These are phyloP conservation scores for Zalerion maritima DNA, from an alignment of 495 filamentous ascomycete species.

Conservation along the genomic window DNA sequence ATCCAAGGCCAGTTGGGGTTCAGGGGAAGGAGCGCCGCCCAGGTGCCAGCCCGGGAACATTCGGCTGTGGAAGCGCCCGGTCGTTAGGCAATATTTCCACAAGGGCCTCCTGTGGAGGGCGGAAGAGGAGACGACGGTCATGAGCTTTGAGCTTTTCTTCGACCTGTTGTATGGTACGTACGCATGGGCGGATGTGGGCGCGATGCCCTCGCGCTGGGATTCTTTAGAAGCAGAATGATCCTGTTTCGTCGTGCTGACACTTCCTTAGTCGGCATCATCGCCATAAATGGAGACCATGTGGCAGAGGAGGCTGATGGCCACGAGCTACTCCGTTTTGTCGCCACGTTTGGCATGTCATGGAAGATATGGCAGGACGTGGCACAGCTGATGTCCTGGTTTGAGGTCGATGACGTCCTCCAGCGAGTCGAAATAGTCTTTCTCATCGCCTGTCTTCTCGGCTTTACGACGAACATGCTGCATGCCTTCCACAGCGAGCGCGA, in stretches of 20 bases:
- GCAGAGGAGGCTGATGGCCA: constrained; percentile 34
- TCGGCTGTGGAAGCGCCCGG: constrained; percentile 39
- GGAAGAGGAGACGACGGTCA: constrained; percentile 33
- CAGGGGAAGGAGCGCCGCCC: too few species aligned
- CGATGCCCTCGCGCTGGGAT: too few species aligned
- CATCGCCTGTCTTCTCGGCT: constrained; percentile 38
- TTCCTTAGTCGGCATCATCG: constrained; percentile 44
- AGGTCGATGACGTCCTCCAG: constrained; percentile 41
- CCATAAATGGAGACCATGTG: constrained; percentile 41
- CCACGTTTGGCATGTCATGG: constrained; percentile 43
- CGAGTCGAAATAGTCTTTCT: constrained; percentile 37
- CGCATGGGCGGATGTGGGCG: too few species aligned
- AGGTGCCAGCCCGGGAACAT: too few species aligned
- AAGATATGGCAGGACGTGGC: constrained; percentile 44
- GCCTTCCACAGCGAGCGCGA: constrained; percentile 20
- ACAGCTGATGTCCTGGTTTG: constrained; percentile 40
- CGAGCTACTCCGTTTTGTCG: constrained; percentile 34
- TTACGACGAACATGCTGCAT: constrained; percentile 42
- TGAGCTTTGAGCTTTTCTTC: constrained; percentile 45
- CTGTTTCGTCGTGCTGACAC: background rate
- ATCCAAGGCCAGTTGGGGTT: too few species aligned
- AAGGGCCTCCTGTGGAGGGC: constrained; percentile 45
- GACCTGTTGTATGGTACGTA: constrained; percentile 22
- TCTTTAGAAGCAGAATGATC: too few species aligned
- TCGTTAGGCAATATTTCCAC: constrained; percentile 46